Evolutionary conservation across 768 basidiomycete species (phyloP), one percentile per base, ranked within the genome.

Genomic region (Cystobasidium onofrii): DNA sequence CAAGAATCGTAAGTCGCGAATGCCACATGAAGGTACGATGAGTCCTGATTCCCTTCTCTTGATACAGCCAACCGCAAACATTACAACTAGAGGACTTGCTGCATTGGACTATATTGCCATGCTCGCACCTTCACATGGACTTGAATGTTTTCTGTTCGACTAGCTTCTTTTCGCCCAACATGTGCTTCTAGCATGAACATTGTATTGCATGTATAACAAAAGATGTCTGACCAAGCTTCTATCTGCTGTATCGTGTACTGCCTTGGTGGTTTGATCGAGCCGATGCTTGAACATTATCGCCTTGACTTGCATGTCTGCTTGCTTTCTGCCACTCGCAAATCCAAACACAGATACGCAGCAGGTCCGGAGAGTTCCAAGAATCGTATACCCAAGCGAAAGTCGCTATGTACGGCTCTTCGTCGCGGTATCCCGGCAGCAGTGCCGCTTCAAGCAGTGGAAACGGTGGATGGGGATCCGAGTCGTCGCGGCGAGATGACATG

Each of bases 1-100:
- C n/a, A 82, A 85, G 44, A 97, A 97, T 81, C 85, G 69, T 71
- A 29, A 33, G 69, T 36, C 15, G 33, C 10, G 7, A 23, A 23
- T 36, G 10, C 23, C 10, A 64, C 25, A 27, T 29, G 34, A 10
- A 3, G 3, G 25, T 64, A 15, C 7, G 39, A 25, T 64, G 7
- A 3, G 9, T 18, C 12, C 57, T 61, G 57, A 61, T 29, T n/a
- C 25, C 20, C 7, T 33, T 23, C 25, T 20, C 34, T 29, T 52
- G 6, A 12, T 25, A 55, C 54, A 71, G 69, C 52, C 33, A 71
- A 71, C 69, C 69, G 69, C 7, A 71, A 71, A 54, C 69, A 71
- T 36, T 71, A 60, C 69, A 71, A 33, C 41, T 67, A 67, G 65
- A 67, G 20, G 10, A n/a, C 29, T 34, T 6, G 57, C 15, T 12